Base-by-base conservation (phyloP, 805 yeast species). In the Starmerella cellae region DNA sequence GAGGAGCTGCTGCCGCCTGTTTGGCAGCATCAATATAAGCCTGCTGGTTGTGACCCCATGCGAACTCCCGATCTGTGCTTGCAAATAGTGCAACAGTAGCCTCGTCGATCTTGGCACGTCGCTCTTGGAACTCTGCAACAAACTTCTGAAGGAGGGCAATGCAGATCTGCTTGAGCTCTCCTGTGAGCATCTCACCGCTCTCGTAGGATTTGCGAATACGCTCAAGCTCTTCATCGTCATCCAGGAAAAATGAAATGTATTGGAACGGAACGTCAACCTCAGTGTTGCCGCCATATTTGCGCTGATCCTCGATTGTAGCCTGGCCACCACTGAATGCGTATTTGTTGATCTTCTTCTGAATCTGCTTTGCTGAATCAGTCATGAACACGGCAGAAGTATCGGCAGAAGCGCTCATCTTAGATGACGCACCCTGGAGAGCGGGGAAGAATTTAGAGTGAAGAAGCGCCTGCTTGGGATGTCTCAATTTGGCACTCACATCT, bases 361-460 rank as follows among this genome's bases (percentile, higher is more conserved):
- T 82, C 66, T 82, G 85, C 59, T 82, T 83, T 38, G 93, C 75
- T 2, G 95, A 82, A 62, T 91, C 98, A 44, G 85, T 87, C 91
- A 91, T 80, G 67, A 79, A 91, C 52, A 91, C 85, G 5, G 98
- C 91, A 31, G 88, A 85, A 43, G 82, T 78, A 48, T 82, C 84
- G 61, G 82, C 91, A 11, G 91, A 78, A 4, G 98, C 97, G 47
- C 94, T 80, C 98, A 91, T 91, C 67, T 91, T 91, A 31, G 96
- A 82, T 14, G 85, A 73, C 4, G 97, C 79, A 42, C 98, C 98
- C 69, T 91, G 97, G 54, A 88, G 67, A 41, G 98, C 97, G 35
- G 98, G 98, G 81, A 91, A 91, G 64, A 91, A 91, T 63, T 82
- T 80, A 42, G 98, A 78, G 64, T 91, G 97, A 50, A 91, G 69